These are phyloP conservation scores for Triticum monococcum DNA, from an alignment of 176 grass and related monocot genomes.

Conservation along the genomic window DNA sequence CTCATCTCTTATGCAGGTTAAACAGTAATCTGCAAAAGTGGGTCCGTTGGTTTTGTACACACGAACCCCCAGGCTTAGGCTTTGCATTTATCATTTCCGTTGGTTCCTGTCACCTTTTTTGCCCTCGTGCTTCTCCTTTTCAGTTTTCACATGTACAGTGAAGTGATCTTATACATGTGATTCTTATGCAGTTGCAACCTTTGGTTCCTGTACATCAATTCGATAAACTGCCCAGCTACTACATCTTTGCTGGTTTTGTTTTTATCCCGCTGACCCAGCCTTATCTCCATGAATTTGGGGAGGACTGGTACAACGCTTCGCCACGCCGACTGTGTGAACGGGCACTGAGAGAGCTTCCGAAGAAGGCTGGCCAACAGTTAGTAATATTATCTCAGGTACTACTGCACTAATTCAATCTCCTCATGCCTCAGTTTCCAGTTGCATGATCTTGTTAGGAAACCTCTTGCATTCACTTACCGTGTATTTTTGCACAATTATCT, in stretches of 20 bases:
- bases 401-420: constrained; percentile 10
- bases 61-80: not conserved
- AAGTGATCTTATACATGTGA: constrained; percentile 13
- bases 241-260: constrained; percentile 93
- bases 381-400: constrained; percentile 93
- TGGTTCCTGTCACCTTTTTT: not conserved
- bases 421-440: not conserved
- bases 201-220: constrained; percentile 96
- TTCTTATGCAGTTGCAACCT: constrained; percentile 79
- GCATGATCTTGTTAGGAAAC: not conserved
- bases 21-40: not conserved
- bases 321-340: constrained; percentile 89
- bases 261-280: constrained; percentile 93
- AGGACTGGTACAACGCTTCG: constrained; percentile 94
- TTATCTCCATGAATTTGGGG: constrained; percentile 98
- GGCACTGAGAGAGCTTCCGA: constrained; percentile 80
- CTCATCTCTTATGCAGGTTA: not conserved
- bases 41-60: not conserved
- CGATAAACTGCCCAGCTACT: constrained; percentile 89
- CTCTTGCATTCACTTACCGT: not conserved
- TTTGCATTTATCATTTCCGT: constrained; percentile 1
- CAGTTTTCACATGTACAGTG: not conserved
- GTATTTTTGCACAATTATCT: not conserved
- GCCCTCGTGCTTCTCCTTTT: not conserved
- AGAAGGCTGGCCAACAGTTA: constrained; percentile 72